Evolutionary conservation across 768 basidiomycete species (phyloP).

Genomic region (Rhodotorula sphaerocarpa): DNA sequence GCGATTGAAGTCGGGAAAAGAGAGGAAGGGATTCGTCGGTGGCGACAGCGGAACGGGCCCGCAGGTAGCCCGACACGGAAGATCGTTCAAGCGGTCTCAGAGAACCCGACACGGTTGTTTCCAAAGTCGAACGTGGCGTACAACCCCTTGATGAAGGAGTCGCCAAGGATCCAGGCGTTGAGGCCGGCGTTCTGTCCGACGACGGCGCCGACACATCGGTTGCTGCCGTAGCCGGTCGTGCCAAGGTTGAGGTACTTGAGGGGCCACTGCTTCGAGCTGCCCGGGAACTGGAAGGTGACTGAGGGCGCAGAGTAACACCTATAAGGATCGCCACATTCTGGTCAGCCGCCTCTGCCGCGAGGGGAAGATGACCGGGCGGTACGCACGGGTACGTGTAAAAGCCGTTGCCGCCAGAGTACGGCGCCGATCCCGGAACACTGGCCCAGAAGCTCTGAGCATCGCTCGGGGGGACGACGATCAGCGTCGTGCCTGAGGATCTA

Average conservation of each 20-base stretch:
- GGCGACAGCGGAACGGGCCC: too few species aligned
- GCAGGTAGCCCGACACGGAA: too few species aligned
- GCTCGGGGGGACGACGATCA: conserved; percentile 40
- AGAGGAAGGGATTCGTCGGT: too few species aligned
- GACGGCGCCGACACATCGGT: conserved; percentile 29
- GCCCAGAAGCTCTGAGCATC: conserved; percentile 38
- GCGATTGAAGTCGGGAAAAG: conserved; percentile 42
- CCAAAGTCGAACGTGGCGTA: conserved; percentile 32
- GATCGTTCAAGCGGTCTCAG: not conserved
- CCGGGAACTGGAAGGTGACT: not conserved
- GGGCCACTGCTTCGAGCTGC: not conserved
- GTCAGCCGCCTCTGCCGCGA: not conserved
- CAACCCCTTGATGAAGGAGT: conserved; percentile 32
- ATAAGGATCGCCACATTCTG: conserved; percentile 41
- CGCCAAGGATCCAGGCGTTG: conserved; percentile 32
- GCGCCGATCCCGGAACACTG: conserved; percentile 13
- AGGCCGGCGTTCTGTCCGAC: conserved; percentile 33
- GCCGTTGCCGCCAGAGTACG: not conserved
- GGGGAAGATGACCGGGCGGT: too few species aligned
- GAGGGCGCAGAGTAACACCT: conserved; percentile 25
- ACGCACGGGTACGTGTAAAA: conserved; percentile 43
- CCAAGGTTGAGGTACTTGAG: conserved; percentile 47
- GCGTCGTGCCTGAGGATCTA: conserved; percentile 42
- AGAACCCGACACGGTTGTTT: conserved; percentile 33
- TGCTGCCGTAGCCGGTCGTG: conserved; percentile 3